phyloP scores from a whole-genome alignment of 2,329 filamentous ascomycete species.

The Epichloe glyceriae region DNA sequence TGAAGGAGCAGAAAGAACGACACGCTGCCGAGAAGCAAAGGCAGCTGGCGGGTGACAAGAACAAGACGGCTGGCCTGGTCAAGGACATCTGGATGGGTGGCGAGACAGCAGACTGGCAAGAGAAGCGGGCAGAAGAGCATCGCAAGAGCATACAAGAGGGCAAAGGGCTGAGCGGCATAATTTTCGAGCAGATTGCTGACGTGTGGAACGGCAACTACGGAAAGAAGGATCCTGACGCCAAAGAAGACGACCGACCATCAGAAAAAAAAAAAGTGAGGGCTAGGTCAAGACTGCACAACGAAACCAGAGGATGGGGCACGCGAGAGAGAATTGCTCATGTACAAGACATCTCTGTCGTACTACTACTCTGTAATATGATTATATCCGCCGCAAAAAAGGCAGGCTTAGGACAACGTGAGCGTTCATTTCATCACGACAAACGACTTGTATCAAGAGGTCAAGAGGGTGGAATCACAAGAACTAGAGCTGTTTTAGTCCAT shows the following conservation, averaged over 20 bases:
- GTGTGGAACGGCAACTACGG: conserved; percentile 31
- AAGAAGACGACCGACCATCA: background rate
- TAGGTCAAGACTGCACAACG: background rate
- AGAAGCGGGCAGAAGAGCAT: conserved; percentile 38
- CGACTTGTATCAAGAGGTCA: too few species aligned
- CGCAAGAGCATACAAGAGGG: conserved; percentile 41
- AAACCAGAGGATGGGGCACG: background rate
- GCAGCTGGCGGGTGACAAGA: conserved; percentile 19
- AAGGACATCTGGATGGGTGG: conserved; percentile 46
- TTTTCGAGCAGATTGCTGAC: conserved; percentile 43
- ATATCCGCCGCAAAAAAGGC: too few species aligned
- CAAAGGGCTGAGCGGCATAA: conserved; percentile 42
- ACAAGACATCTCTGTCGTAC: background rate
- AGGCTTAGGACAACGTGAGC: too few species aligned
- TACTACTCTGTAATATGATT: too few species aligned
- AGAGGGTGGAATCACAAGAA: too few species aligned
- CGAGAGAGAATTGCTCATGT: background rate
- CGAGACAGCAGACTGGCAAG: conserved; percentile 40
- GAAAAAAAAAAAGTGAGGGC: background rate
- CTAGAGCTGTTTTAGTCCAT: too few species aligned
- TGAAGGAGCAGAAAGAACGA: conserved; percentile 32
- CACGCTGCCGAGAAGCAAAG: conserved; percentile 18
- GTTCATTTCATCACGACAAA: too few species aligned
- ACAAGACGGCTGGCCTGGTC: conserved; percentile 21
- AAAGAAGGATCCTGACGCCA: conserved; percentile 13